A percentile compares a stretch with the other conserved stretches of the same genome.
phyloP scores from a whole-genome alignment of 2,329 filamentous ascomycete species.

The Elsinoe necatrix region DNA sequence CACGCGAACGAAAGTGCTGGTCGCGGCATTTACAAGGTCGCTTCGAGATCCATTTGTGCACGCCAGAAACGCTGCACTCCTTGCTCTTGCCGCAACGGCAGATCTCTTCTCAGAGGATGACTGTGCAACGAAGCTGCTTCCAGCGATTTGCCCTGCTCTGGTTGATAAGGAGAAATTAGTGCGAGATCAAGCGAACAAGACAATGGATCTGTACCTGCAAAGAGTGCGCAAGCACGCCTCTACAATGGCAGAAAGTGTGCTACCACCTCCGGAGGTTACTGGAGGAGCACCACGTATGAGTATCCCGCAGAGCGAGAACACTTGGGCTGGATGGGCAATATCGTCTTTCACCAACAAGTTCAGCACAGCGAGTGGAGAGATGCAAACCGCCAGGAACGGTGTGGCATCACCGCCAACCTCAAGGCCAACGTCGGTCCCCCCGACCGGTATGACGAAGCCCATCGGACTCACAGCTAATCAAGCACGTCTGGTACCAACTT shows the following conservation, averaged over 20 bases:
- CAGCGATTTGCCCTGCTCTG: slow-evolving; percentile 71
- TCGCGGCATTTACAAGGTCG: slow-evolving; percentile 83
- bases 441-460: slow-evolving; percentile 33
- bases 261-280: slow-evolving; percentile 56
- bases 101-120: slow-evolving; percentile 88
- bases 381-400: slow-evolving; percentile 53
- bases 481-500: slow-evolving; percentile 15
- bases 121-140: slow-evolving; percentile 73
- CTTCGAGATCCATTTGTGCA: slow-evolving; percentile 91
- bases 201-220: slow-evolving; percentile 75
- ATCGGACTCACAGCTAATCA: slow-evolving; percentile 19
- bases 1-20: slow-evolving; percentile 79
- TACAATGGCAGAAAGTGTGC: slow-evolving; percentile 68
- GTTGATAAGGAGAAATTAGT: slow-evolving; percentile 93
- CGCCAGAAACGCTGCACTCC: slow-evolving; percentile 77
- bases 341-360: slow-evolving; percentile 97
- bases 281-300: slow-evolving; percentile 61
- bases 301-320: slow-evolving; percentile 61
- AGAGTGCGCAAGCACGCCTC: slow-evolving; percentile 71
- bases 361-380: slow-evolving; percentile 75
- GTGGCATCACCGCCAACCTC: slow-evolving; percentile 50
- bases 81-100: slow-evolving; percentile 75
- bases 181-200: slow-evolving; percentile 84
- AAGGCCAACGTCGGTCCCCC: slow-evolving; percentile 42
- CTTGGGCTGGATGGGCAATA: slow-evolving; percentile 96